Evolutionary conservation across 768 basidiomycete genomes (phyloP), one percentile per base, ranked within the genome.

Genomic region (Gymnopilus junonius): DNA sequence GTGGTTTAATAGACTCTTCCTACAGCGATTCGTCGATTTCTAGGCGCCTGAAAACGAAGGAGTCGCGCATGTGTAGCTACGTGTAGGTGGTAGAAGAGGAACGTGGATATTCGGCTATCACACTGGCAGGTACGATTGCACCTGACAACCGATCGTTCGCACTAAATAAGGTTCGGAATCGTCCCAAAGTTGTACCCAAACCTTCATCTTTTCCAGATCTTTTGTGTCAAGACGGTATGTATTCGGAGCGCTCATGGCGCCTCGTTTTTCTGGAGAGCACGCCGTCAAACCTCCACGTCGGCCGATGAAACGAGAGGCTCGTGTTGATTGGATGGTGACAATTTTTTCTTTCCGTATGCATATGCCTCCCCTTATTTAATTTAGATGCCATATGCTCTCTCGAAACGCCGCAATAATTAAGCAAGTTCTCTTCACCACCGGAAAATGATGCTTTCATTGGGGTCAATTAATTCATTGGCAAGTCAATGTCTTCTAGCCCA

Each of bases 91-190:
- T 40, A 29, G 48, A 15, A 29, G 48, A 48, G 58, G 48, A 59
- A 48, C 58, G 58, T 53, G 46, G 48, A 23, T 51, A 39, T 45
- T 59, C 58, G 32, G 46, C 45, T 39, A 39, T 59, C 58, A 45
- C 25, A 11, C 45, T 32, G 32, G 34, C 46, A 48, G 46, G 46
- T 39, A 50, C 35, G 29, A 10, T 21, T 59, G 23, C 25, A n/a
- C 58, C 35, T 59, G 48, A 59, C 58, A 23, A 59, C 58, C 58
- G 48, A 59, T 59, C 54, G 35, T 17, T 46, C 58, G 29, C 48
- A 51, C 48, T 29, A 51, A 51, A 51, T 51, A 39, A 37, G 54
- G 37, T 39, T 25, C 34, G 23, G 21, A 54, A 11, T 23, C 45
- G 23, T 10, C 34, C 53, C 3, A 23, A 55, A 55, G 34, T 55